Percentiles rank a stretch among this genome's conserved stretches.
Evolutionary conservation across 208 protist species (phyloP).

Genomic region (Leishmania guyanensis): DNA sequence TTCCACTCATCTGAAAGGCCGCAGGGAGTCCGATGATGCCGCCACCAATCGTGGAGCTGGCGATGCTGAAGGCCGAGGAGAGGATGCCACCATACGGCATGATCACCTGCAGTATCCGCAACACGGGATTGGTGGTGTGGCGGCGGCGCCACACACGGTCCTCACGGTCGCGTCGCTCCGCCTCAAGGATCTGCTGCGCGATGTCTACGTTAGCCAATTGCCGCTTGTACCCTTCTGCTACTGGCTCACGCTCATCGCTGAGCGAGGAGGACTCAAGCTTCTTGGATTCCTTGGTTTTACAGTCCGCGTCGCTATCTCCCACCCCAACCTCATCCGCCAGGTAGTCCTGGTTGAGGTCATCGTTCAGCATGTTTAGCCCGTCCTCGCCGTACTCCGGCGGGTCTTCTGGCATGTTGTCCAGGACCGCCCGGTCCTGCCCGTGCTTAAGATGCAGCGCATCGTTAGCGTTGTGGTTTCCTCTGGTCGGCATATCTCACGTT

Average conservation of each 20-base stretch:
- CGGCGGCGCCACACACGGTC: constrained; percentile 43
- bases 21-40: constrained; percentile 62
- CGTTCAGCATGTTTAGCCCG: constrained; percentile 35
- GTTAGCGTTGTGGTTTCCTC: background rate
- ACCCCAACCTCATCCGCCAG: background rate
- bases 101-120: constrained; percentile 36
- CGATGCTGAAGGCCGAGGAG: constrained; percentile 56
- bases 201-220: constrained; percentile 6
- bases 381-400: constrained; percentile 45
- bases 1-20: constrained; percentile 58
- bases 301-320: background rate
- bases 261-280: background rate
- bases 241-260: constrained; percentile 8
- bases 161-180: constrained; percentile 24
- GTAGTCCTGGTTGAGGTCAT: constrained; percentile 16
- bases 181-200: constrained; percentile 27
- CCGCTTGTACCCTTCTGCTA: background rate
- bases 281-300: background rate
- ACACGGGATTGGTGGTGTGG: constrained; percentile 42
- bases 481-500: background rate
- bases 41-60: constrained; percentile 66
- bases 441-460: background rate
- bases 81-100: constrained; percentile 61
- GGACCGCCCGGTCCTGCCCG: background rate
- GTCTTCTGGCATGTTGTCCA: constrained; percentile 36